Evolutionary conservation across 1,139 yeast species (phyloP).

Genomic region (Candida sp.): DNA sequence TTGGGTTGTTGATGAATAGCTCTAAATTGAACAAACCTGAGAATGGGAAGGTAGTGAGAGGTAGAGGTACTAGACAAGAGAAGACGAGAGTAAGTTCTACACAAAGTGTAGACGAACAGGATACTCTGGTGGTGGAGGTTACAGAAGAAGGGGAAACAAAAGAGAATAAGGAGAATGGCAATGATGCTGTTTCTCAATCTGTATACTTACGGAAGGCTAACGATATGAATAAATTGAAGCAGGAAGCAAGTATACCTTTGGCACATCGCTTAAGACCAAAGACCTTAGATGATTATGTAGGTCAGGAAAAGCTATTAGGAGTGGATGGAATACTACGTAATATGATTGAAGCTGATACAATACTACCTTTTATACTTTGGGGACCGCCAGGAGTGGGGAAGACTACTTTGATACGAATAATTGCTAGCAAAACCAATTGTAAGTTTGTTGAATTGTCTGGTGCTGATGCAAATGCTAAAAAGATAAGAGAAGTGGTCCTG

Average conservation of each 20-base stretch:
- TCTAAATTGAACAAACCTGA: background rate
- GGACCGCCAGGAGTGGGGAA: slow-evolving; percentile 98
- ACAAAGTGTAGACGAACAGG: background rate
- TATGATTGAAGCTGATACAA: slow-evolving; percentile 56
- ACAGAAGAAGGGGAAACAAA: background rate
- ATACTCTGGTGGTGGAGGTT: background rate
- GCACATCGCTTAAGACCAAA: slow-evolving; percentile 86
- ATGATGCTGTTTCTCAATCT: slow-evolving; percentile 6
- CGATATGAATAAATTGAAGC: slow-evolving; percentile 27
- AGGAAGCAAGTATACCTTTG: slow-evolving; percentile 61
- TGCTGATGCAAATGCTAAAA: slow-evolving; percentile 69
- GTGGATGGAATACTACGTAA: slow-evolving; percentile 67
- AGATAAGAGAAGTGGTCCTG: slow-evolving; percentile 68
- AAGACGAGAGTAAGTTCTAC: background rate
- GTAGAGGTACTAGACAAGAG: background rate
- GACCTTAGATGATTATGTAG: slow-evolving; percentile 71
- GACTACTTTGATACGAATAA: slow-evolving; percentile 68
- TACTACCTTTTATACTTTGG: slow-evolving; percentile 91
- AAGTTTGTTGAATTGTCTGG: slow-evolving; percentile 84
- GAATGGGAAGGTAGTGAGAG: background rate
- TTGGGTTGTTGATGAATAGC: slow-evolving; percentile 1
- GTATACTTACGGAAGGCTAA: slow-evolving; percentile 9
- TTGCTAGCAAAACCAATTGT: slow-evolving; percentile 52
- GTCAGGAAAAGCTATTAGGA: slow-evolving; percentile 83
- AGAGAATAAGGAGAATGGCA: background rate